A percentile compares a stretch with the other conserved stretches of the same genome.
These are phyloP conservation scores for Eucalyptus sp. DNA, from an alignment of 345 rosid species.

Conservation along the genomic window DNA sequence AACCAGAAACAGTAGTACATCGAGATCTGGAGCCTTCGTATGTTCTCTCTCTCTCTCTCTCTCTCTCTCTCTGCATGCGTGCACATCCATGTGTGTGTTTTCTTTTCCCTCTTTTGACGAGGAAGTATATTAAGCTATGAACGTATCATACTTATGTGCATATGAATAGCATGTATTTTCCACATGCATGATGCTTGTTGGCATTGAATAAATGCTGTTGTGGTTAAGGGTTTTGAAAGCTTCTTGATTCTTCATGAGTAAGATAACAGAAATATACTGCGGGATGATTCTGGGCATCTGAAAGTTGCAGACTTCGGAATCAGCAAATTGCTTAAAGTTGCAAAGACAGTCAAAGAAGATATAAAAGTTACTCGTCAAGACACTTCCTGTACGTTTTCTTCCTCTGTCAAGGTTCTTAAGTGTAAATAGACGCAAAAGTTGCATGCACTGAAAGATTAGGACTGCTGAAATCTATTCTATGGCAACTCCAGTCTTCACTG, in stretches of 20 bases:
- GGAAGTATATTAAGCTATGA: background rate
- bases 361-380: conserved; percentile 31
- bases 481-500: background rate
- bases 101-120: background rate
- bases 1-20: conserved; percentile 77
- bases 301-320: conserved; percentile 70
- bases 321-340: conserved; percentile 52
- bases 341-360: conserved; percentile 51
- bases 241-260: conserved; percentile 28
- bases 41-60: conserved; percentile 23
- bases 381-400: conserved; percentile 48
- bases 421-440: background rate
- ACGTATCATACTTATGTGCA: background rate
- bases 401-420: background rate
- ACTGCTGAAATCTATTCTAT: background rate
- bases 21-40: conserved; percentile 83
- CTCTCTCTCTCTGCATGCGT: background rate
- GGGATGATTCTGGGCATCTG: conserved; percentile 71
- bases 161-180: background rate
- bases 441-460: background rate
- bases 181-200: background rate
- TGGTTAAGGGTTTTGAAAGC: conserved; percentile 7
- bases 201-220: background rate
- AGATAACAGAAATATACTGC: conserved; percentile 63
- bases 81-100: background rate